A percentile compares a stretch with the other conserved stretches of the same genome.
Conservation (phyloP, 371 early-diverging fungal genomes). For the Capniomyces stellatus region DNA sequence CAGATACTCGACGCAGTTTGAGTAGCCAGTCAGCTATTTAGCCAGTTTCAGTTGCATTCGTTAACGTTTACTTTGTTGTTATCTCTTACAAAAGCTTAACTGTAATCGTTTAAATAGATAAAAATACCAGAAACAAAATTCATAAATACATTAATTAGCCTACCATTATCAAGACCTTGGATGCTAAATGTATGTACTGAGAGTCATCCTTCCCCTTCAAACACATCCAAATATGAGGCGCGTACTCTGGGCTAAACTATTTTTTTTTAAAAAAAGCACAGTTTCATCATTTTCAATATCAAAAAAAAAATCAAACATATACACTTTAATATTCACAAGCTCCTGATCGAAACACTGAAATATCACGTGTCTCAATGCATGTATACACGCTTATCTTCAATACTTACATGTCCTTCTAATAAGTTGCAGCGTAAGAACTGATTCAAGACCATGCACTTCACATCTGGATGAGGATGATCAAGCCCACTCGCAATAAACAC, state of each 20-base stretch:
- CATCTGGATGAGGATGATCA: slow-evolving; percentile 20
- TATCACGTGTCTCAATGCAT: neutral
- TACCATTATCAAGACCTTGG: slow-evolving; percentile 7
- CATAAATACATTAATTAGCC: neutral
- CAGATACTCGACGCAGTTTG: slow-evolving; percentile 9
- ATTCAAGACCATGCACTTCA: slow-evolving; percentile 16
- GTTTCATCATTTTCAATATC: too few species aligned
- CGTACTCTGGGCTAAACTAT: slow-evolving; percentile 16
- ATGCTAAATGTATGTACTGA: slow-evolving; percentile 9
- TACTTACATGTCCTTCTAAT: slow-evolving; percentile 10
- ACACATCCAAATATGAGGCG: slow-evolving; percentile 17
- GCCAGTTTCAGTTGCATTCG: neutral
- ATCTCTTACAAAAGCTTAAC: too few species aligned
- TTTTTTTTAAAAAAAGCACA: neutral
- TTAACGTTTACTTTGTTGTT: too few species aligned
- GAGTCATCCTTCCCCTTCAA: slow-evolving; percentile 14
- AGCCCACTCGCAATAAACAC: slow-evolving; percentile 21
- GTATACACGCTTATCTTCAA: too few species aligned
- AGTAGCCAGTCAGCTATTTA: slow-evolving; percentile 6
- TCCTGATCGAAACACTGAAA: neutral
- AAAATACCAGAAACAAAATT: neutral
- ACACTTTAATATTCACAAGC: neutral
- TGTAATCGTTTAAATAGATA: neutral
- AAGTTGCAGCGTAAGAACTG: slow-evolving; percentile 18
- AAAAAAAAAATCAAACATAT: too few species aligned